phyloP scores from a whole-genome alignment of 2,329 filamentous ascomycete genomes.

The Zarea fungicola region DNA sequence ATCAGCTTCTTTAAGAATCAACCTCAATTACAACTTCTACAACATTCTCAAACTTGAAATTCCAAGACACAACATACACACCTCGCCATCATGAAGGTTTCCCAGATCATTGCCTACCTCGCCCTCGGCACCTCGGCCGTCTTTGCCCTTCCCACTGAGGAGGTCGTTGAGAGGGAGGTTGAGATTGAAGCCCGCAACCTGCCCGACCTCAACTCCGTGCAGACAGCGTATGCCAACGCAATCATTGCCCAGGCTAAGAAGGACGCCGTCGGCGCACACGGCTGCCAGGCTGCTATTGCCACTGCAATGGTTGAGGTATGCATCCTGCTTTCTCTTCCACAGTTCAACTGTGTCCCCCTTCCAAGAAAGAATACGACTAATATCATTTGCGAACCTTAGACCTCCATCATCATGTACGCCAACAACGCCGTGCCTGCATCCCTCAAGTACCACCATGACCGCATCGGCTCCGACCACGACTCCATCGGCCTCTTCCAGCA shows the following conservation, averaged over 20 bases:
- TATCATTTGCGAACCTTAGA: constrained; percentile 14
- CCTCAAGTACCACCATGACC: constrained; percentile 17
- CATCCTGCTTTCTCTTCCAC: background rate
- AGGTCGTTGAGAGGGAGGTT: background rate
- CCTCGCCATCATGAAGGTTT: constrained; percentile 7
- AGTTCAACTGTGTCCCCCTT: background rate
- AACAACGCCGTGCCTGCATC: constrained; percentile 19
- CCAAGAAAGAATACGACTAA: background rate
- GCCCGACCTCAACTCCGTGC: constrained; percentile 17
- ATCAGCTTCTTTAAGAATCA: background rate
- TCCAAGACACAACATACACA: background rate
- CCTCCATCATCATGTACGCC: constrained; percentile 18
- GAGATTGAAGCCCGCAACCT: constrained; percentile 14
- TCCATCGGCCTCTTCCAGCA: constrained; percentile 22
- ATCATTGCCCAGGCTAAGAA: constrained; percentile 18
- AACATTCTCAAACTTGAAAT: background rate
- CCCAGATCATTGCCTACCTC: constrained; percentile 1
- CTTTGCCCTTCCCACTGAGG: constrained; percentile 11
- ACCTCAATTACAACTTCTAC: background rate
- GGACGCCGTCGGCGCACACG: constrained; percentile 17
- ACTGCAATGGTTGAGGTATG: constrained; percentile 20
- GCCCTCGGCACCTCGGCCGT: constrained; percentile 10
- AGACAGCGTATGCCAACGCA: constrained; percentile 17
- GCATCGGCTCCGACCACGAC: constrained; percentile 20
- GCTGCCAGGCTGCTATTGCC: constrained; percentile 19